Conservation (phyloP, 768 basidiomycete genomes). For the Pisolithus tinctorius region DNA sequence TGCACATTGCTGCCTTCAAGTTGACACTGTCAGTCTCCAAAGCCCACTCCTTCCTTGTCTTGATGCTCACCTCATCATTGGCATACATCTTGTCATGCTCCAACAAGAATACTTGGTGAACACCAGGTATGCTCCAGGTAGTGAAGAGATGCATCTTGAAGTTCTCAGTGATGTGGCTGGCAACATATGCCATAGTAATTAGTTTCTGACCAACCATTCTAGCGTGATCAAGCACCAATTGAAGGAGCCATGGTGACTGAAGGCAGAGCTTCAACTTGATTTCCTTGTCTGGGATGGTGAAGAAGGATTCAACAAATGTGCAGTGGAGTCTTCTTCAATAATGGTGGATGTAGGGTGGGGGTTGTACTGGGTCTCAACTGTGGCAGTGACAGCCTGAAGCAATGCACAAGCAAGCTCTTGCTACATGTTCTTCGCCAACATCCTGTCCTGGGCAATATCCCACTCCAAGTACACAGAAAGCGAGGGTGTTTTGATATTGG, state of each 20-base stretch:
- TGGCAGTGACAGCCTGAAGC: constrained; percentile 81
- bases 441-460: constrained; percentile 52
- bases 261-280: too few species aligned
- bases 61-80: constrained; percentile 57
- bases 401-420: constrained; percentile 46
- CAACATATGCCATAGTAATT: constrained; percentile 55
- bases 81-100: constrained; percentile 53
- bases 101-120: constrained; percentile 57
- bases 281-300: constrained; percentile 86
- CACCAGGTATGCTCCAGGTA: constrained; percentile 90
- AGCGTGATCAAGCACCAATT: constrained; percentile 84
- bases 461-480: constrained; percentile 85
- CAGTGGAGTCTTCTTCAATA: constrained; percentile 63
- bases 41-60: constrained; percentile 46
- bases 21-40: constrained; percentile 64
- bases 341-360: constrained; percentile 58
- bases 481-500: constrained; percentile 97
- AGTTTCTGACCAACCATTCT: constrained; percentile 95
- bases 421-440: constrained; percentile 79
- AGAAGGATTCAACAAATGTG: constrained; percentile 97
- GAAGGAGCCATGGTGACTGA: too few species aligned
- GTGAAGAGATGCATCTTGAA: constrained; percentile 93
- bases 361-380: constrained; percentile 98
- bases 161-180: constrained; percentile 70
- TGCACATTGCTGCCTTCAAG: constrained; percentile 88